Conservation (phyloP, 208 protist species). For the Crithidia fasciculata region DNA sequence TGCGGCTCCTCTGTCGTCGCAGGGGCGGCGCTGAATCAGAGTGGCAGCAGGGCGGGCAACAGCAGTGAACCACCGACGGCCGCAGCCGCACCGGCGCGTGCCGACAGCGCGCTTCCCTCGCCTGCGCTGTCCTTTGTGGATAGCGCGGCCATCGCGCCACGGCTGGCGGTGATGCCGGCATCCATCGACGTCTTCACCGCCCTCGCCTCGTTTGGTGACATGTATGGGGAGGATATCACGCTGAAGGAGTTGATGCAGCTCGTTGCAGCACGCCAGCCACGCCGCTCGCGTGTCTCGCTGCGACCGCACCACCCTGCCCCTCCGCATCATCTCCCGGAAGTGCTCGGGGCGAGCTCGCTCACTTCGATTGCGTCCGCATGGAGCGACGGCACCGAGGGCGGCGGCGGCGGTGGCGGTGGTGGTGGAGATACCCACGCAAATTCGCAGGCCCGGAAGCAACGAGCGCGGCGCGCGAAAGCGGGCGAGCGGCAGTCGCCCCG, state of each 20-base stretch:
- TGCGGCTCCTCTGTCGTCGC: too few species aligned
- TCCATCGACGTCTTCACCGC: slow-evolving; percentile 18
- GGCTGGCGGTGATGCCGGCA: not conserved
- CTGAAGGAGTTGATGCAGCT: slow-evolving; percentile 30
- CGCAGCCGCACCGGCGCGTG: not conserved
- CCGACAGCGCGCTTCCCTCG: not conserved
- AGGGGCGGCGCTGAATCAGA: too few species aligned
- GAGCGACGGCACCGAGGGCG: not conserved
- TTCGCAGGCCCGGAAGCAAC: too few species aligned
- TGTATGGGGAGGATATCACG: slow-evolving; percentile 23
- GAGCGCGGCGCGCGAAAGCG: too few species aligned
- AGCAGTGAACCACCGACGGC: not conserved
- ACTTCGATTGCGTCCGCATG: slow-evolving; percentile 6
- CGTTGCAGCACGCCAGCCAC: not conserved
- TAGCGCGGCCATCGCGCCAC: not conserved
- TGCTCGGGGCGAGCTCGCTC: slow-evolving; percentile 11
- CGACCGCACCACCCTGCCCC: not conserved
- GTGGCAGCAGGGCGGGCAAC: too few species aligned
- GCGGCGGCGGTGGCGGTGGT: too few species aligned
- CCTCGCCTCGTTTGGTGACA: slow-evolving; percentile 8
- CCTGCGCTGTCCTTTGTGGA: slow-evolving; percentile 6
- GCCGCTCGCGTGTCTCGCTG: slow-evolving; percentile 7
- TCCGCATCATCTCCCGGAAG: slow-evolving; percentile 1
- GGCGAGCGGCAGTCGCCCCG: too few species aligned
- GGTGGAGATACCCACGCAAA: too few species aligned